Conservation (phyloP, 2,329 filamentous ascomycete genomes). For the Fusarium pilosicola region DNA sequence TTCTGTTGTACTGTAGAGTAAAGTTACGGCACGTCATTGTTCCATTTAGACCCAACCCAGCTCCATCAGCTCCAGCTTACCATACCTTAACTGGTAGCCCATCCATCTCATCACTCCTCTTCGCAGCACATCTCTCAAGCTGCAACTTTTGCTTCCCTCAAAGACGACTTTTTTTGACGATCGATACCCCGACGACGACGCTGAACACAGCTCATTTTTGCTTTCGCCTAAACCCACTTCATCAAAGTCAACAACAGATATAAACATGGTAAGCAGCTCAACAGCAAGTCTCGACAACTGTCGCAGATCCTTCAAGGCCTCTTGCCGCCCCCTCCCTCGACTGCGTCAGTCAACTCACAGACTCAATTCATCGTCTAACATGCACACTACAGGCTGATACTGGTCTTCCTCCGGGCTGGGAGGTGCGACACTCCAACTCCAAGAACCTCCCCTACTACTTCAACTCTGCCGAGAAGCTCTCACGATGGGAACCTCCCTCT, state of each 20-base stretch:
- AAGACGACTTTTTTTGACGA: background rate
- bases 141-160: conserved; percentile 19
- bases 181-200: background rate
- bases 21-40: conserved; percentile 37
- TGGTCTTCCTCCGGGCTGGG: conserved; percentile 88
- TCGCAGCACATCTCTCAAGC: conserved; percentile 13
- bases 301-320: background rate
- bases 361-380: conserved; percentile 12
- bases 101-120: conserved; percentile 11
- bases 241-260: background rate
- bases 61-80: conserved; percentile 35
- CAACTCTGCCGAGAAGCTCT: conserved; percentile 86
- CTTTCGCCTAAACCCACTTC: background rate
- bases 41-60: conserved; percentile 13
- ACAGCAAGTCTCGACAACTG: background rate
- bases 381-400: conserved; percentile 67
- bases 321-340: background rate
- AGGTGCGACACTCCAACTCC: conserved; percentile 97
- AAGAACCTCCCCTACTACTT: conserved; percentile 99
- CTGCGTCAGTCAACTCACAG: background rate
- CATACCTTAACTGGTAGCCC: conserved; percentile 9
- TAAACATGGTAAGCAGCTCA: conserved; percentile 31
- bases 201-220: background rate
- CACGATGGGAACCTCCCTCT: conserved; percentile 91
- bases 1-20: conserved; percentile 21